These are phyloP conservation scores for Malus hybrid DNA, from an alignment of 331 rosid species.

Conservation along the genomic window DNA sequence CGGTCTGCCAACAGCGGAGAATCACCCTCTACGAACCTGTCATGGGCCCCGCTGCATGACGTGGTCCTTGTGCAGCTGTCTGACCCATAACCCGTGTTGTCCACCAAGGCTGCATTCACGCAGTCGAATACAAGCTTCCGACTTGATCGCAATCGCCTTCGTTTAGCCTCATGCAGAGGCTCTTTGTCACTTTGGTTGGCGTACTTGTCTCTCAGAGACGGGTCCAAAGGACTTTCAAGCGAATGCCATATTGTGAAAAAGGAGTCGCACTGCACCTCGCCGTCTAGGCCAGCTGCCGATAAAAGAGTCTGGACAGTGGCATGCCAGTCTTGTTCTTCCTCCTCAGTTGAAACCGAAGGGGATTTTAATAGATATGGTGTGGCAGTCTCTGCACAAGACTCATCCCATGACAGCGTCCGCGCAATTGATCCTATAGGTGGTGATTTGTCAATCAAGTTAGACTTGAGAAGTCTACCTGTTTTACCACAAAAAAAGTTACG, in stretches of 20 bases:
- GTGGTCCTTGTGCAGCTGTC: slow-evolving; percentile 18
- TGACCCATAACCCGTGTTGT: slow-evolving; percentile 42
- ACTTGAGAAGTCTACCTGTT: slow-evolving; percentile 48
- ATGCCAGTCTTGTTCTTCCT: slow-evolving; percentile 65
- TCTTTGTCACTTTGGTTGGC: slow-evolving; percentile 41
- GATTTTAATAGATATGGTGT: slow-evolving; percentile 44
- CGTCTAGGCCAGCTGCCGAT: slow-evolving; percentile 60
- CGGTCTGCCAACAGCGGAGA: slow-evolving; percentile 45
- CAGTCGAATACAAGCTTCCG: slow-evolving; percentile 79
- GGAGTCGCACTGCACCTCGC: slow-evolving; percentile 28
- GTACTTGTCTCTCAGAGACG: slow-evolving; percentile 70
- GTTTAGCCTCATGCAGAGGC: slow-evolving; percentile 55
- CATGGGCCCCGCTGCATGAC: slow-evolving; percentile 29
- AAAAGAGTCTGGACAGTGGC: slow-evolving; percentile 50
- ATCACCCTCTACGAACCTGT: slow-evolving; percentile 27
- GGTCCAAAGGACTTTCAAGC: slow-evolving; percentile 69
- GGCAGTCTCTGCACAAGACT: slow-evolving; percentile 44
- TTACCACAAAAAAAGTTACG: not conserved
- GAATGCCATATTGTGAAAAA: slow-evolving; percentile 58
- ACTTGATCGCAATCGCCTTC: slow-evolving; percentile 61
- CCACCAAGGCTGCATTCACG: slow-evolving; percentile 53
- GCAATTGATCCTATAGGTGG: slow-evolving; percentile 92
- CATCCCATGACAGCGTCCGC: slow-evolving; percentile 77
- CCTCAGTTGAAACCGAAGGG: slow-evolving; percentile 38
- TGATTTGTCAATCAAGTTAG: slow-evolving; percentile 87